phyloP scores from a whole-genome alignment of 2,329 filamentous ascomycete species.

The Pyrenochaeta sp. region DNA sequence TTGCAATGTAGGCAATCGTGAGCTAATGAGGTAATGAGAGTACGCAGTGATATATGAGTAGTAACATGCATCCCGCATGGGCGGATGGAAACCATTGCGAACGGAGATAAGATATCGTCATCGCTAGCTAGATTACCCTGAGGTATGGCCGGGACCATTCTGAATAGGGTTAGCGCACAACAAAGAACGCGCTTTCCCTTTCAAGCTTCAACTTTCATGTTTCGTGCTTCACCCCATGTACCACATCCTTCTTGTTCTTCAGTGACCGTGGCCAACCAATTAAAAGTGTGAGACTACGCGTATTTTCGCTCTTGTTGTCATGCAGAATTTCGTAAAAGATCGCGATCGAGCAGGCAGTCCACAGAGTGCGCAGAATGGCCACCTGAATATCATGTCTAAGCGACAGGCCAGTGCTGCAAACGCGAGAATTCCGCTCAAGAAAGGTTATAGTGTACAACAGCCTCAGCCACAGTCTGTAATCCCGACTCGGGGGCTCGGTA shows the following conservation, averaged over 20 bases:
- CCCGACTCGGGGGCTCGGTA: conserved; percentile 11
- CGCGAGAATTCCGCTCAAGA: conserved; percentile 26
- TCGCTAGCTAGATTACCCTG: conserved; percentile 15
- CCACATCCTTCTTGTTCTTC: not conserved
- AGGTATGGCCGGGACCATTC: conserved; percentile 14
- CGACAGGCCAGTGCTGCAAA: conserved; percentile 31
- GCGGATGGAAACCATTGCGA: conserved; percentile 20
- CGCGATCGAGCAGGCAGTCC: conserved; percentile 26
- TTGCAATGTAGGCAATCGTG: conserved; percentile 10
- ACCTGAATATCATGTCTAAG: conserved; percentile 16
- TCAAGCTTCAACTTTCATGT: conserved; percentile 28
- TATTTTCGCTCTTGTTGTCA: not conserved
- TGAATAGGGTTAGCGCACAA: conserved; percentile 25
- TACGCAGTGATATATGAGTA: not conserved
- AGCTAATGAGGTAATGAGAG: not conserved
- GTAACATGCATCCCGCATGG: conserved; percentile 11
- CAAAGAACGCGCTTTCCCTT: conserved; percentile 37
- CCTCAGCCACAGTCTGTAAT: conserved; percentile 9
- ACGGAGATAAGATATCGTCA: conserved; percentile 44
- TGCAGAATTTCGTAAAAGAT: conserved; percentile 31
- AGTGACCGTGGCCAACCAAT: not conserved
- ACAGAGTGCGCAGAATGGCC: conserved; percentile 11
- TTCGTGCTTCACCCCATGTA: conserved; percentile 14
- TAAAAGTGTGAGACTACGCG: not conserved
- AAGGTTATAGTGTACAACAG: conserved; percentile 17